These are phyloP conservation scores for Pythium plurisporium DNA, from an alignment of 352 stramenopile genomes.

Conservation along the genomic window DNA sequence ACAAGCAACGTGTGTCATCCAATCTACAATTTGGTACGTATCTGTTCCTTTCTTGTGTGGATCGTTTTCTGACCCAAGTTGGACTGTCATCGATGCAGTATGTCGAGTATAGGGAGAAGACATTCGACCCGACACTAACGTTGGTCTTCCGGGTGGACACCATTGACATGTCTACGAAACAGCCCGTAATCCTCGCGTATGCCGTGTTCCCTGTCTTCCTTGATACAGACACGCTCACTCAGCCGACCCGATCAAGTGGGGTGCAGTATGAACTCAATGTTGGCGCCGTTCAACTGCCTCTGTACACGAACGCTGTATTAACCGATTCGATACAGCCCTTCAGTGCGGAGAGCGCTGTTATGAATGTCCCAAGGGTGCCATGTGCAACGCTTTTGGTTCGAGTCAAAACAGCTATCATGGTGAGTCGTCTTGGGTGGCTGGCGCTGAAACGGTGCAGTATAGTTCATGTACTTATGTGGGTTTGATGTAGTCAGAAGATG, in stretches of 20 bases:
- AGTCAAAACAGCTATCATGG: slow-evolving; percentile 43
- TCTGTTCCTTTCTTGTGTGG: too few relatives aligned
- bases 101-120: slow-evolving; percentile 67
- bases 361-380: slow-evolving; percentile 45
- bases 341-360: slow-evolving; percentile 28
- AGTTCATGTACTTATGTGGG: neutral
- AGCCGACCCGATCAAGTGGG: slow-evolving; percentile 44
- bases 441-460: neutral
- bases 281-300: slow-evolving; percentile 73
- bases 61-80: too few relatives aligned
- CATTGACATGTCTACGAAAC: slow-evolving; percentile 47
- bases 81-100: too few relatives aligned
- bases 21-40: slow-evolving; percentile 46
- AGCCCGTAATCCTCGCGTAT: slow-evolving; percentile 72
- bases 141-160: slow-evolving; percentile 84
- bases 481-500: slow-evolving; percentile 44
- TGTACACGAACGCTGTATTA: slow-evolving; percentile 46
- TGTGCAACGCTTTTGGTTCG: slow-evolving; percentile 80
- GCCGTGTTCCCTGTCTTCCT: slow-evolving; percentile 67
- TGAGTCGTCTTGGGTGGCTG: slow-evolving; percentile 22
- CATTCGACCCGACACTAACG: slow-evolving; percentile 79
- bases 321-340: slow-evolving; percentile 30
- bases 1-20: slow-evolving; percentile 36
- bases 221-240: slow-evolving; percentile 46
- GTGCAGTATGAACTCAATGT: slow-evolving; percentile 59